A percentile compares a stretch with the other conserved stretches of the same genome.
Evolutionary conservation across 1,284 basidiomycete genomes (phyloP).

Genomic region (Sporisorium exsertum): DNA sequence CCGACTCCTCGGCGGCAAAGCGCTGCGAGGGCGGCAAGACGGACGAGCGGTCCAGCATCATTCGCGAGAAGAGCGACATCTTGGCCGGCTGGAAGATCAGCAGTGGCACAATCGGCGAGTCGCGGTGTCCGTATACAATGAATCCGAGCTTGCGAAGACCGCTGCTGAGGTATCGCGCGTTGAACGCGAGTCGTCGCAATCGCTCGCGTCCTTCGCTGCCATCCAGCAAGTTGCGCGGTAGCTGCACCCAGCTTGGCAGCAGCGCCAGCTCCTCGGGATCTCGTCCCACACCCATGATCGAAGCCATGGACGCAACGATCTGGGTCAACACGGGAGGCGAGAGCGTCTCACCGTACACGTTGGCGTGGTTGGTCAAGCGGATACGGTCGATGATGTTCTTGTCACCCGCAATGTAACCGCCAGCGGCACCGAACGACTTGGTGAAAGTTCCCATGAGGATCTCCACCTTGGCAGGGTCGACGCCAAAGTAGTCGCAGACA

Average conservation of each 20-base stretch:
- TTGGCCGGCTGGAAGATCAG: constrained; percentile 87
- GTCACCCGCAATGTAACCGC: constrained; percentile 91
- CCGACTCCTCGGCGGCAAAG: constrained; percentile 43
- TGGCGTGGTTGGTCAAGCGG: constrained; percentile 84
- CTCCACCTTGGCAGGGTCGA: constrained; percentile 85
- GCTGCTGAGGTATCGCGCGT: constrained; percentile 88
- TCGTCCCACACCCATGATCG: constrained; percentile 83
- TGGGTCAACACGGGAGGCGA: constrained; percentile 90
- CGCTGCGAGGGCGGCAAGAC: constrained; percentile 63
- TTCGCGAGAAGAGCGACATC: constrained; percentile 66
- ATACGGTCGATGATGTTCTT: constrained; percentile 85
- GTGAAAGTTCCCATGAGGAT: constrained; percentile 99
- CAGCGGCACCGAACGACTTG: constrained; percentile 97
- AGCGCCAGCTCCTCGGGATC: constrained; percentile 58
- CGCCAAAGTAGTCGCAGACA: constrained; percentile 92
- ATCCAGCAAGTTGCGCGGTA: constrained; percentile 57
- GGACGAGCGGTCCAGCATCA: constrained; percentile 65
- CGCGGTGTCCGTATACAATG: constrained; percentile 91
- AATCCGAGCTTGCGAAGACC: constrained; percentile 93
- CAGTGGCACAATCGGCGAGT: constrained; percentile 92
- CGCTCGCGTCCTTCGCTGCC: constrained; percentile 80
- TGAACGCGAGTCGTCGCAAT: constrained; percentile 90
- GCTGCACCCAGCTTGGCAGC: constrained; percentile 62
- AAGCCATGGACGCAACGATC: constrained; percentile 90
- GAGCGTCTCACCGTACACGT: constrained; percentile 90